These are phyloP conservation scores for Hydrangea macrophylla DNA, from an alignment of 148 eudicot genomes.

Conservation along the genomic window DNA sequence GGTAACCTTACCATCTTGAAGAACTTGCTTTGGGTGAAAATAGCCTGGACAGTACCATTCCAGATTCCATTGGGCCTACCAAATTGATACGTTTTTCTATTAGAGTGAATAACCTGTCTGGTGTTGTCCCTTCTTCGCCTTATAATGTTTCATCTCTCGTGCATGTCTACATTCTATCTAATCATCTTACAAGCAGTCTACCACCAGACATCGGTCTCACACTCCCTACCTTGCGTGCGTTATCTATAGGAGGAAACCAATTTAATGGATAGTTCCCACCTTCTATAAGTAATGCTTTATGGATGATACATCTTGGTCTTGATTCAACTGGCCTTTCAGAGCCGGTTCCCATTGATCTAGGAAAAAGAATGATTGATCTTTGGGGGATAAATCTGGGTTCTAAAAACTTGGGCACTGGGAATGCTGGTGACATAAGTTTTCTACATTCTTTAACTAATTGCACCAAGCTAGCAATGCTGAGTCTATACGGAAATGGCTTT, in stretches of 20 bases:
- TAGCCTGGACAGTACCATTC: too few relatives aligned
- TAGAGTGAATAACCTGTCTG: too few relatives aligned
- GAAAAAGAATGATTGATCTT: slow-evolving; percentile 5
- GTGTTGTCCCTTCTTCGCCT: too few relatives aligned
- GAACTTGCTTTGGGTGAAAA: too few relatives aligned
- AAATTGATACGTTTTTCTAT: too few relatives aligned
- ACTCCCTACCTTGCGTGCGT: background rate
- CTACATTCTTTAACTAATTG: slow-evolving; percentile 8
- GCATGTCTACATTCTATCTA: background rate
- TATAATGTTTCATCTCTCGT: too few relatives aligned
- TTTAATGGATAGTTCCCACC: background rate
- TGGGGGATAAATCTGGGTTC: background rate
- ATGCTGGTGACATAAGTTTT: background rate
- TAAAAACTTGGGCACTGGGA: background rate
- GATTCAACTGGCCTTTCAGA: background rate
- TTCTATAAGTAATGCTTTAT: background rate
- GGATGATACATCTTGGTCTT: background rate
- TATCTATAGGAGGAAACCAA: slow-evolving; percentile 1
- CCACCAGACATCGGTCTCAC: slow-evolving; percentile 7
- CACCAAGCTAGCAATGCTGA: background rate
- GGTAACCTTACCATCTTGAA: too few relatives aligned
- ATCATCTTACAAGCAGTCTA: slow-evolving; percentile 4
- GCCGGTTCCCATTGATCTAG: background rate
- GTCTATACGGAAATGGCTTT: background rate
- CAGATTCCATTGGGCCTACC: too few relatives aligned